Base-by-base conservation (phyloP, 495 filamentous ascomycete species). In the Neurospora sp. region DNA sequence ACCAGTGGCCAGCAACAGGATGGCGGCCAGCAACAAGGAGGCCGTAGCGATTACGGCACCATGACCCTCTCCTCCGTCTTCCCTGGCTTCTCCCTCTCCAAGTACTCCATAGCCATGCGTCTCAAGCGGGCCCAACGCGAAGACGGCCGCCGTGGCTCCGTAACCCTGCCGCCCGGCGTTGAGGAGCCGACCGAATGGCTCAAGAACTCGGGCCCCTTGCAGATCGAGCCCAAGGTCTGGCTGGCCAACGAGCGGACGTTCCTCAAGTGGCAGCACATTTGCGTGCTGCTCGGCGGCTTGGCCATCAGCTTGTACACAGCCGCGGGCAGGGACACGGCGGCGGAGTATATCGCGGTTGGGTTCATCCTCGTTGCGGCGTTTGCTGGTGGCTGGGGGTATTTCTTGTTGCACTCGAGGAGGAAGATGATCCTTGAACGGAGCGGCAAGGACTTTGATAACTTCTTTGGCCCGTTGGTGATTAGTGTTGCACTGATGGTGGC, bases 171-270 rank as follows among this genome's bases (percentile, higher is more conserved):
- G 0, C 91, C 92, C 5, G 96, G 96, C 22, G 92, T 99, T n/a
- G 87, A 83, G 40, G 89, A 95, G 72, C 96, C 96, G 10, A 89
- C 87, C 1, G 85, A 86, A 65, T 93, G 94, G 88, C 91, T 99
- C 83, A 99, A 98, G 84, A 95, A 99, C 81, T 85, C 91, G 0
- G 94, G 95, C 0, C 93, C 94, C 1, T 86, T 98, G 41, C 88
- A 92, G 70, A 93, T 99, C 45, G 96, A 99, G 81, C 92, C 93
- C 47, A 99, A 99, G 82, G 95, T 99, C 7, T 99, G 96, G 94
- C 91, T 99, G 41, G 96, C 96, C 69, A 99, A 99, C 79, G 93
- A 99, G 83, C 89, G 96, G 65, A 99, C 96, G 0, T 99, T 97
- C 77, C 89, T 99, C 80, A 97, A 97, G 80, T 99, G 96, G 96